These are phyloP conservation scores for Trichomonas tenax DNA, from an alignment of 208 protist species.

Conservation along the genomic window DNA sequence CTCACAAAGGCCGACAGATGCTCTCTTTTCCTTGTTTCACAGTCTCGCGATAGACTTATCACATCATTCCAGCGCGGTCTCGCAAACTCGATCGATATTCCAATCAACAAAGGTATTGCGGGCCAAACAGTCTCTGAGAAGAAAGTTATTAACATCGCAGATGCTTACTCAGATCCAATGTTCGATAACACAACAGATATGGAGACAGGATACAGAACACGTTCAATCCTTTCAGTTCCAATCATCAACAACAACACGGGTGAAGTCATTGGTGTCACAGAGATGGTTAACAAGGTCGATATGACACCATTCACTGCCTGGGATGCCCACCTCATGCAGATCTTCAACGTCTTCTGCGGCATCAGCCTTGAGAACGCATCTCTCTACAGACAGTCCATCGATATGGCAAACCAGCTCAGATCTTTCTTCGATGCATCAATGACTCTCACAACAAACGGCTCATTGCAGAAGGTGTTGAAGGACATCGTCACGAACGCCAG, in stretches of 20 bases:
- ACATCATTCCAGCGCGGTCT: neutral
- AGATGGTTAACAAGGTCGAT: neutral
- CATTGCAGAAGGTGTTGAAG: neutral
- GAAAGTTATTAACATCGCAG: neutral
- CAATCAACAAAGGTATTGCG: neutral
- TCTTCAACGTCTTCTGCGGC: slow-evolving; percentile 12
- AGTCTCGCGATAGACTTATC: neutral
- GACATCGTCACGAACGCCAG: neutral
- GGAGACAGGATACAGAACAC: neutral
- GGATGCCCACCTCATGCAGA: neutral
- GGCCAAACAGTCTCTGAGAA: neutral
- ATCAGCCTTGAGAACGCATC: neutral
- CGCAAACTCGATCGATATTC: neutral
- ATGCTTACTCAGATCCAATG: neutral
- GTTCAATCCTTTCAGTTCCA: neutral
- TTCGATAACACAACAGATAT: neutral
- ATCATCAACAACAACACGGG: neutral
- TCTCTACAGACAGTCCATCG: neutral
- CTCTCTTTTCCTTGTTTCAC: neutral
- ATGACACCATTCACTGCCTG: neutral
- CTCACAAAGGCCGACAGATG: neutral
- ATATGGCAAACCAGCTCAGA: neutral
- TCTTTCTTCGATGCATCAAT: neutral
- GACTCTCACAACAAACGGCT: neutral
- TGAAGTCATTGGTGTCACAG: neutral